Percentiles rank a stretch among this genome's conserved stretches.
Evolutionary conservation across 768 basidiomycete species (phyloP).

Genomic region (Austroboletus eburneus): DNA sequence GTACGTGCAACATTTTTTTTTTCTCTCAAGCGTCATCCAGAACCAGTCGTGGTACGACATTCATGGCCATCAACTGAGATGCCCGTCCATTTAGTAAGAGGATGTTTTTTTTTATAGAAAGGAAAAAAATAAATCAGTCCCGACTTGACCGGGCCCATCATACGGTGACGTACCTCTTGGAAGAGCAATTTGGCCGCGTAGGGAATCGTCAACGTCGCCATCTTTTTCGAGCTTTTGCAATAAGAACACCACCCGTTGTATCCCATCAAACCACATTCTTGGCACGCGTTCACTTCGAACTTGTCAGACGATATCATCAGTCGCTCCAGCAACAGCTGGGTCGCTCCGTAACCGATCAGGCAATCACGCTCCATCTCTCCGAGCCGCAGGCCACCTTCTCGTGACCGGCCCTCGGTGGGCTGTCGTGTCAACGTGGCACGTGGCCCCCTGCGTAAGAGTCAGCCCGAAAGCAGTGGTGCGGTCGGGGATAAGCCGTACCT

Average conservation of each 20-base stretch:
- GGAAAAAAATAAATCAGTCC: background rate
- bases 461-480: slow-evolving; percentile 1
- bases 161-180: slow-evolving; percentile 62
- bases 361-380: slow-evolving; percentile 99
- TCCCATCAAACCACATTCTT: slow-evolving; percentile 92
- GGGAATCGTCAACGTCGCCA: slow-evolving; percentile 93
- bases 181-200: slow-evolving; percentile 93
- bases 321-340: slow-evolving; percentile 91
- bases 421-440: slow-evolving; percentile 95
- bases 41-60: slow-evolving; percentile 84
- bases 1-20: too few species aligned
- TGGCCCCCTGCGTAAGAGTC: slow-evolving; percentile 65
- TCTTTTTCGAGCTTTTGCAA: slow-evolving; percentile 95
- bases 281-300: slow-evolving; percentile 95
- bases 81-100: background rate
- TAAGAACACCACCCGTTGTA: slow-evolving; percentile 96
- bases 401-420: slow-evolving; percentile 96
- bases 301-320: slow-evolving; percentile 99
- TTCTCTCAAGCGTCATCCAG: slow-evolving; percentile 66
- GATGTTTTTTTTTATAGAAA: background rate
- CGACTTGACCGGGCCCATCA: background rate
- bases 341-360: slow-evolving; percentile 97
- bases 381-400: slow-evolving; percentile 93
- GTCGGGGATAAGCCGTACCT: slow-evolving; percentile 47
- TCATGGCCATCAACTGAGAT: slow-evolving; percentile 90